Percentiles rank a stretch among this genome's conserved stretches.
Conservation (phyloP, 306 rosid genomes). For the Vachellia collinsii region DNA sequence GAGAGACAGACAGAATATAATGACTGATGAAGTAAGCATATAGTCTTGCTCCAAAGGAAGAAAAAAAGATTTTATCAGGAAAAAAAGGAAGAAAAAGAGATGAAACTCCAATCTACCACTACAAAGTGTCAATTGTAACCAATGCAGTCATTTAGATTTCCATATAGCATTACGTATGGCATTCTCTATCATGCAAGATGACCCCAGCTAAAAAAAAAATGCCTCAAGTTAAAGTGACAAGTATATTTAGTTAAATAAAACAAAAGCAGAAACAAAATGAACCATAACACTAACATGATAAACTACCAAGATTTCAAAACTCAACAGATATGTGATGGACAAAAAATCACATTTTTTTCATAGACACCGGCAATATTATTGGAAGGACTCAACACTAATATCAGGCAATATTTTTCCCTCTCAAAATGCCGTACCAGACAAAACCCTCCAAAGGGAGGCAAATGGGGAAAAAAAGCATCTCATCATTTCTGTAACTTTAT, state of each 20-base stretch:
- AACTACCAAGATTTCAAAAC: not conserved
- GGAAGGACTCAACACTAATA: conserved; percentile 1
- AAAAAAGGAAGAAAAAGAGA: not conserved
- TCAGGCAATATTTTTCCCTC: conserved; percentile 23
- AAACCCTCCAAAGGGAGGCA: not conserved
- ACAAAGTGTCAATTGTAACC: not conserved
- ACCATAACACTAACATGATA: not conserved
- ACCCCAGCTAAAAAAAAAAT: not conserved
- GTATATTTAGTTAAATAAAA: not conserved
- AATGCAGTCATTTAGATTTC: not conserved
- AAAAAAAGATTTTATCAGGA: too few species aligned
- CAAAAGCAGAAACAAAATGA: not conserved
- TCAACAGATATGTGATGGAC: not conserved
- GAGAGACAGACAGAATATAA: not conserved
- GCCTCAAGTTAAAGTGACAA: not conserved
- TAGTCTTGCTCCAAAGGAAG: not conserved
- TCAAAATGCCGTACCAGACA: not conserved
- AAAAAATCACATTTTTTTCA: not conserved
- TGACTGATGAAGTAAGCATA: not conserved
- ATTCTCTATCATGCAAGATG: not conserved
- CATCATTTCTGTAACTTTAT: not conserved
- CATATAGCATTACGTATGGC: not conserved
- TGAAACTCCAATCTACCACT: conserved; percentile 4
- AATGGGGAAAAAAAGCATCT: not conserved
- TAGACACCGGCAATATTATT: not conserved